Evolutionary conservation across 1,284 basidiomycete species (phyloP), one percentile per base, ranked within the genome.

Genomic region (Mycena sp.): DNA sequence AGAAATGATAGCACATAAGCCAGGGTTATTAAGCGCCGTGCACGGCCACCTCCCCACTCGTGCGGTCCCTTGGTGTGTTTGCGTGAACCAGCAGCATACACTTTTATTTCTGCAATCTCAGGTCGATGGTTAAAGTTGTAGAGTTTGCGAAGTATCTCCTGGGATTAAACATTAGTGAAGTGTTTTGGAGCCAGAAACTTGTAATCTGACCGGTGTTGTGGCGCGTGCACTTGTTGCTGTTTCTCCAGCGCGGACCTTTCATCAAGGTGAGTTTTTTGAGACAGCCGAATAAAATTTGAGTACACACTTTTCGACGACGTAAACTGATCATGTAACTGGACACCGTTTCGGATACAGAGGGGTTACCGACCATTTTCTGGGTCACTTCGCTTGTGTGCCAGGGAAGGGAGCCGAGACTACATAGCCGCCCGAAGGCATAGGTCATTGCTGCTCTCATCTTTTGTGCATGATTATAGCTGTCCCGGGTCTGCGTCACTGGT

Each of bases 371-470:
- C 72, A 70, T 67, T 37, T 53, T 59, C 4, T 66, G 69, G 4
- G 56, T 58, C 2, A 52, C 40, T n/a, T 71, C 58, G 38, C 54
- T 67, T 40, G 64, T 45, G 25, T 74, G 71, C 76, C 77, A 80
- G 6, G 70, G 65, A 14, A 68, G 38, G 7, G 54, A 66, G 1
- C 77, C 73, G 25, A 75, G 68, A 2, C 73, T 64, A 50, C 69
- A 64, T 19, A 75, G 21, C 12, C 64, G 69, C 1, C 76, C 74
- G 62, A 77, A 79, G 1, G 55, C 67, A 64, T 76, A 74, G 1
- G 74, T 77, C 65, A 73, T 71, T 2, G 73, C 64, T 3, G 76
- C 76, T 5, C 73, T 64, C 71, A 80, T 76, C 57, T 77, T 79
- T 66, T 76, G 74, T 0, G 74, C 77, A 71, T 78, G 72, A 2